phyloP scores from a whole-genome alignment of 306 rosid genomes.

The Elaeagnus macrophylla region DNA sequence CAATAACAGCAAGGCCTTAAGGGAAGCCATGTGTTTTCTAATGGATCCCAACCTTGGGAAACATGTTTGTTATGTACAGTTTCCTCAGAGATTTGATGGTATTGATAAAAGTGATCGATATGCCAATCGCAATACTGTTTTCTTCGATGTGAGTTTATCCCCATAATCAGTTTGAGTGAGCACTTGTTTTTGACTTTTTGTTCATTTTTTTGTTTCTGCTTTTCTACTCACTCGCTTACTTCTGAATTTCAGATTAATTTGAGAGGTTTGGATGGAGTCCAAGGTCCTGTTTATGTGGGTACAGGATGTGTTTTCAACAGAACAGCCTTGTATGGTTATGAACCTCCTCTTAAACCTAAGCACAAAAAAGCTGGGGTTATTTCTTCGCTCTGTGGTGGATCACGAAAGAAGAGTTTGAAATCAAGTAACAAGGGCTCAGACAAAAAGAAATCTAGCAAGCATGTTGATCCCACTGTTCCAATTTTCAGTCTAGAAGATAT shows the following conservation, averaged over 20 bases:
- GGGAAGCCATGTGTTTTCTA: slow-evolving; percentile 97
- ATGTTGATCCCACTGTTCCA: slow-evolving; percentile 73
- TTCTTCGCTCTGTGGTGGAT: slow-evolving; percentile 64
- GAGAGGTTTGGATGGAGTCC: slow-evolving; percentile 95
- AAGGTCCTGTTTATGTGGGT: slow-evolving; percentile 98
- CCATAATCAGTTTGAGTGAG: background rate
- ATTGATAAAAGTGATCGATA: slow-evolving; percentile 89
- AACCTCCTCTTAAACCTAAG: slow-evolving; percentile 82
- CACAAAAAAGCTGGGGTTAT: slow-evolving; percentile 61
- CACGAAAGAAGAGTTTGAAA: slow-evolving; percentile 57
- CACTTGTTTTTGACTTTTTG: background rate
- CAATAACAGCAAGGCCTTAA: slow-evolving; percentile 92
- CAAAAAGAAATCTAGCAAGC: slow-evolving; percentile 68
- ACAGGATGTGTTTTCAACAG: slow-evolving; percentile 96
- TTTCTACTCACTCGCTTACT: slow-evolving; percentile 9
- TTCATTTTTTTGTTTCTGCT: background rate
- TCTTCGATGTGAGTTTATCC: slow-evolving; percentile 73
- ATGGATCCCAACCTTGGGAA: slow-evolving; percentile 99
- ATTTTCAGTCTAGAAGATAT: slow-evolving; percentile 81
- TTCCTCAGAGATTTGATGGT: slow-evolving; percentile 97
- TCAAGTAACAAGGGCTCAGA: slow-evolving; percentile 69
- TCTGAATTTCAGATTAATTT: slow-evolving; percentile 65
- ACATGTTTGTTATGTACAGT: slow-evolving; percentile 86
- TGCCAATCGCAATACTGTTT: slow-evolving; percentile 92
- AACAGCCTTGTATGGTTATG: slow-evolving; percentile 88